Evolutionary conservation across 2,329 filamentous ascomycete species (phyloP).

Genomic region (Arthrobotrys sphaeroides): DNA sequence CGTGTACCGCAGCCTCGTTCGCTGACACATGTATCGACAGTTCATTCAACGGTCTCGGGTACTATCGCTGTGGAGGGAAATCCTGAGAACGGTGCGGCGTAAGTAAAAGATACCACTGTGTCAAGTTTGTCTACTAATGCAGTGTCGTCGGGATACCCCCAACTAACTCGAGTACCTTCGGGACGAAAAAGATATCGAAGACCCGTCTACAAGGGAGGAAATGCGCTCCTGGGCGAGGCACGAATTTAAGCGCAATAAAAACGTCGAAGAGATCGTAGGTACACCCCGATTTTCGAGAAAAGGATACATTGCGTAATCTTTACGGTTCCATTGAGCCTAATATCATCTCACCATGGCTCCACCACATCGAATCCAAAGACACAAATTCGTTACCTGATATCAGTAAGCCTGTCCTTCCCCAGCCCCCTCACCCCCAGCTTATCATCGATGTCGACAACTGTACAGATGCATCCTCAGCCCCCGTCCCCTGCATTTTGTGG

Average conservation of each 20-base stretch:
- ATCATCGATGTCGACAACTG: slow-evolving; percentile 39
- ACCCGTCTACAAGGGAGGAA: slow-evolving; percentile 30
- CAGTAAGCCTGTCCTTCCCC: slow-evolving; percentile 27
- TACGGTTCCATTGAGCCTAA: slow-evolving; percentile 38
- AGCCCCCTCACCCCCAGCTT: slow-evolving; percentile 4
- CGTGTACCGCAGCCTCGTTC: not conserved
- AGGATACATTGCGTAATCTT: slow-evolving; percentile 17
- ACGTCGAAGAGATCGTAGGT: slow-evolving; percentile 43
- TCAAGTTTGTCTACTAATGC: not conserved
- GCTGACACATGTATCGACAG: slow-evolving; percentile 32
- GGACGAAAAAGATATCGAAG: slow-evolving; percentile 32
- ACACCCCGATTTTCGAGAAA: not conserved
- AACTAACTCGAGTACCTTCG: not conserved
- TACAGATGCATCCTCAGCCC: slow-evolving; percentile 35
- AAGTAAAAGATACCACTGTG: slow-evolving; percentile 1
- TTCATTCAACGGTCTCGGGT: slow-evolving; percentile 49
- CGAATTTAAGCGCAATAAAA: slow-evolving; percentile 50
- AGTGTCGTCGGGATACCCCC: not conserved
- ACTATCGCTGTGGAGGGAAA: slow-evolving; percentile 45
- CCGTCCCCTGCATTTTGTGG: slow-evolving; percentile 45
- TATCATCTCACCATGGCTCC: slow-evolving; percentile 12
- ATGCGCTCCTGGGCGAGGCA: slow-evolving; percentile 51
- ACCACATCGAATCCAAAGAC: slow-evolving; percentile 30
- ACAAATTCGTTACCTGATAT: slow-evolving; percentile 54
- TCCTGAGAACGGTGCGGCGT: slow-evolving; percentile 32